Evolutionary conservation across 768 basidiomycete genomes (phyloP).

Genomic region (Suillus brevipes): DNA sequence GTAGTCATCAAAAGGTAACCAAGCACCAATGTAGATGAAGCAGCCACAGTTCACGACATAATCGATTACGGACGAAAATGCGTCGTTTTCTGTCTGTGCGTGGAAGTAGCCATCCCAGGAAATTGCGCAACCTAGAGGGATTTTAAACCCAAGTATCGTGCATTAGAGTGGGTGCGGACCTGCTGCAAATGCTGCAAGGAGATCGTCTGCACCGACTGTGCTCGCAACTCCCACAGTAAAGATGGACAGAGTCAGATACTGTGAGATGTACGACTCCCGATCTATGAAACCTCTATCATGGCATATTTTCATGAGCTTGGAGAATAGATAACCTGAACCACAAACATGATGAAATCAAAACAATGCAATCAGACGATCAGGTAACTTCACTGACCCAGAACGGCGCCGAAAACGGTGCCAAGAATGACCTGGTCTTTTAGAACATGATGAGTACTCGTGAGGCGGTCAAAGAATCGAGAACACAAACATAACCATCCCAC

Average conservation of each 20-base stretch:
- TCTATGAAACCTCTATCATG: constrained; percentile 66
- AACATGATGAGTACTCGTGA: constrained; percentile 8
- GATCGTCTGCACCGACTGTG: constrained; percentile 25
- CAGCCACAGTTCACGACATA: constrained; percentile 79
- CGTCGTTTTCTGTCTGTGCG: constrained; percentile 75
- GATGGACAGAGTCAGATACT: constrained; percentile 71
- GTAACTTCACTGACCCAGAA: constrained; percentile 38
- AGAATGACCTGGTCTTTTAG: constrained; percentile 74
- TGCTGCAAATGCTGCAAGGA: constrained; percentile 85
- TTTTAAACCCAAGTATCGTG: not conserved
- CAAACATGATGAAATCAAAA: not conserved
- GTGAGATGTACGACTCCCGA: constrained; percentile 84
- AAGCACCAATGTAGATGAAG: constrained; percentile 87
- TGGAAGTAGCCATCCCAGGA: constrained; percentile 91
- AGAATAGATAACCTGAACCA: constrained; percentile 61
- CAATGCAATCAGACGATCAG: not conserved
- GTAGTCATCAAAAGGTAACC: constrained; percentile 69
- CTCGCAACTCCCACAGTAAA: constrained; percentile 79
- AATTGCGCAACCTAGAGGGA: constrained; percentile 70
- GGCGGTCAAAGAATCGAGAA: not conserved
- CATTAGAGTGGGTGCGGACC: constrained; percentile 38
- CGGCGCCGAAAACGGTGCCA: constrained; percentile 67
- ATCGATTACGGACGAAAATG: constrained; percentile 90
- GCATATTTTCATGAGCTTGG: constrained; percentile 71
- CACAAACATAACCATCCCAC: constrained; percentile 77